Conservation (phyloP, 164 flowering plant species). For the Stephania cephalantha region DNA sequence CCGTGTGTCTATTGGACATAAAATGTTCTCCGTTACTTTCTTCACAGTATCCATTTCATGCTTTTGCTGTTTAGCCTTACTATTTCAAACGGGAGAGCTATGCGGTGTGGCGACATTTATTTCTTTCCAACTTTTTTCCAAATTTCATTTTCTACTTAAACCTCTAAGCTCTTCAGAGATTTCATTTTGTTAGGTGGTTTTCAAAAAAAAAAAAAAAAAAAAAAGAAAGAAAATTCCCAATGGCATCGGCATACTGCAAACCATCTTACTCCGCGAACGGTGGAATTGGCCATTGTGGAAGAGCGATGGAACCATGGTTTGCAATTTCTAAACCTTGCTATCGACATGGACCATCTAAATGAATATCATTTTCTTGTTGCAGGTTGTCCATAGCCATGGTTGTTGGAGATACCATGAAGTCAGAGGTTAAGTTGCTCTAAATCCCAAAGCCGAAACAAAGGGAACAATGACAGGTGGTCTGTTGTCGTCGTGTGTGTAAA, state of each 20-base stretch:
- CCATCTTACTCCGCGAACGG: neutral
- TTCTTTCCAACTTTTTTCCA: neutral
- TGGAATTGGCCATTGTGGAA: neutral
- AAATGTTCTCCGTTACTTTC: neutral
- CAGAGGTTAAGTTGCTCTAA: conserved; percentile 50
- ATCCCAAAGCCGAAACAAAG: conserved; percentile 31
- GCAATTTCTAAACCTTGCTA: neutral
- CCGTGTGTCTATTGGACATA: neutral
- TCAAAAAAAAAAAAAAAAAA: no score
- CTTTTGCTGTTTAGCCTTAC: neutral
- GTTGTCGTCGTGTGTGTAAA: conserved; percentile 36
- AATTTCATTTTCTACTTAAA: neutral
- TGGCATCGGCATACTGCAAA: neutral
- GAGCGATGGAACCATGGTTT: neutral
- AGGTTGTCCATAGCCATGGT: conserved; percentile 70
- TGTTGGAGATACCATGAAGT: conserved; percentile 48
- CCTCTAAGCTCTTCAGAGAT: neutral
- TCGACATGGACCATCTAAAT: neutral
- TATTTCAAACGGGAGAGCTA: neutral
- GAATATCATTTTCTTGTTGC: conserved; percentile 21
- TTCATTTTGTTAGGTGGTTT: no score
- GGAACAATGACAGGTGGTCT: conserved; percentile 39
- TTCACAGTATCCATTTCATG: neutral
- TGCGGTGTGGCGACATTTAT: neutral
- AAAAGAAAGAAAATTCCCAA: no score